phyloP scores from a whole-genome alignment of 2,329 filamentous ascomycete species.

The Exutisphaerella laricina region DNA sequence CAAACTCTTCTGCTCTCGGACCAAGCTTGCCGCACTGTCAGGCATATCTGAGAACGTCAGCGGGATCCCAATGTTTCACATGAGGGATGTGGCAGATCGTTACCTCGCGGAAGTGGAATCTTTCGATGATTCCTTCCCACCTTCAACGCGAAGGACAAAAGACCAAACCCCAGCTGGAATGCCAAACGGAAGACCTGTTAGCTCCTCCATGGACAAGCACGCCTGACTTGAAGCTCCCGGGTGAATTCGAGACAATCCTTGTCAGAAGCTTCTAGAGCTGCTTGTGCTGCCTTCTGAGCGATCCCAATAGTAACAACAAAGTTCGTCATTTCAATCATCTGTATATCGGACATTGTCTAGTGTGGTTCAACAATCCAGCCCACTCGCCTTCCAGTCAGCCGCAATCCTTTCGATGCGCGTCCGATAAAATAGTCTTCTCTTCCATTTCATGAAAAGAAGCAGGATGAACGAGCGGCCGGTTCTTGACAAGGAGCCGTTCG shows the following conservation, averaged over 20 bases:
- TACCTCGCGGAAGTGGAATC: no score
- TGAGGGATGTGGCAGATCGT: no score
- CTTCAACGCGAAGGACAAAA: slow-evolving; percentile 7
- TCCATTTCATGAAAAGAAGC: slow-evolving; percentile 7
- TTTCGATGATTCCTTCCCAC: slow-evolving; percentile 5
- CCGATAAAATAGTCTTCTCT: slow-evolving; percentile 6
- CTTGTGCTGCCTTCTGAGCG: slow-evolving; percentile 9
- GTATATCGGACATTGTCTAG: slow-evolving; percentile 2
- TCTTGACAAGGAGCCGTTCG: slow-evolving; percentile 6
- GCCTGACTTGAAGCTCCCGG: slow-evolving; percentile 8
- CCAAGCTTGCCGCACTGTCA: no score
- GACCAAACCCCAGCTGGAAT: slow-evolving; percentile 10
- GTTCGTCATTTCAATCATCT: slow-evolving; percentile 9
- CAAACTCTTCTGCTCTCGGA: no score
- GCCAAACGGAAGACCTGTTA: slow-evolving; percentile 7
- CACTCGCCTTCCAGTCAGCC: slow-evolving; percentile 8
- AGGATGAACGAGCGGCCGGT: slow-evolving; percentile 6
- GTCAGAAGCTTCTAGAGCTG: slow-evolving; percentile 14
- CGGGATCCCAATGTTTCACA: no score
- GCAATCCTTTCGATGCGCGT: slow-evolving; percentile 8
- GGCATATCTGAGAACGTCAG: no score
- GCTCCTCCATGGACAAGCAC: slow-evolving; percentile 11
- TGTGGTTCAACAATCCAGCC: slow-evolving; percentile 8
- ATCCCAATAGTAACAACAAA: slow-evolving; percentile 9
- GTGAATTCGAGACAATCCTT: slow-evolving; percentile 8